Evolutionary conservation across 2,329 filamentous ascomycete species (phyloP).

Genomic region (Arthrinium phaeospermum): DNA sequence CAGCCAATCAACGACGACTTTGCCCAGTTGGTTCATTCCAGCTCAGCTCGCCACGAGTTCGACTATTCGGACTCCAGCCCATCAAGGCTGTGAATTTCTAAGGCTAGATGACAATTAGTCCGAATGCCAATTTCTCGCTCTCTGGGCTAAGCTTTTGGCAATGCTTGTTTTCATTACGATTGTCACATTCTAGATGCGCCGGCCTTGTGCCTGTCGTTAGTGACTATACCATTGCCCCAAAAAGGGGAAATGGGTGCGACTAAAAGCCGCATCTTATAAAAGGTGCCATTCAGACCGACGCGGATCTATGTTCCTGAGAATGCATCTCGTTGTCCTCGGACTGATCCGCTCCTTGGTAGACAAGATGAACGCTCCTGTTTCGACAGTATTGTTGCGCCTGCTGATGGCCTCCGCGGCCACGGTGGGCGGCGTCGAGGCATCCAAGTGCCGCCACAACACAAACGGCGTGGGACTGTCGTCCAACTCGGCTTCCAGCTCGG

Average conservation of each 20-base stretch:
- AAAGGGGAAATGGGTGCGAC: neutral
- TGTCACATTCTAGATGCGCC: neutral
- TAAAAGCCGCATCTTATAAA: neutral
- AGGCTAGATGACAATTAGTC: neutral
- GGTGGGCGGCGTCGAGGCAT: neutral
- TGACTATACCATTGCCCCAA: neutral
- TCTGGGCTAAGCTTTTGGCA: neutral
- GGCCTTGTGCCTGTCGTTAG: neutral
- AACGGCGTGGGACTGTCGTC: neutral
- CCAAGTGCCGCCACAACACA: neutral
- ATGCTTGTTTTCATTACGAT: neutral
- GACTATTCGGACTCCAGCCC: neutral
- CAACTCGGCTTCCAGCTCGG: neutral
- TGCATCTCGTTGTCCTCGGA: neutral
- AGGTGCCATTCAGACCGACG: neutral
- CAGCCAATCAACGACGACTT: neutral
- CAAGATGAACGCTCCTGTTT: neutral
- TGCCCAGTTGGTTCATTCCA: neutral
- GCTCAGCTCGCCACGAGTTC: neutral
- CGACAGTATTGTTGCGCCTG: neutral
- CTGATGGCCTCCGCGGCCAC: neutral
- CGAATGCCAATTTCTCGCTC: neutral
- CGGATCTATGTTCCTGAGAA: neutral
- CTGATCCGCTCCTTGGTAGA: neutral
- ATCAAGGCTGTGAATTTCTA: neutral